Conservation (phyloP, 2,329 filamentous ascomycete genomes). For the Trichoderma simmonsii region DNA sequence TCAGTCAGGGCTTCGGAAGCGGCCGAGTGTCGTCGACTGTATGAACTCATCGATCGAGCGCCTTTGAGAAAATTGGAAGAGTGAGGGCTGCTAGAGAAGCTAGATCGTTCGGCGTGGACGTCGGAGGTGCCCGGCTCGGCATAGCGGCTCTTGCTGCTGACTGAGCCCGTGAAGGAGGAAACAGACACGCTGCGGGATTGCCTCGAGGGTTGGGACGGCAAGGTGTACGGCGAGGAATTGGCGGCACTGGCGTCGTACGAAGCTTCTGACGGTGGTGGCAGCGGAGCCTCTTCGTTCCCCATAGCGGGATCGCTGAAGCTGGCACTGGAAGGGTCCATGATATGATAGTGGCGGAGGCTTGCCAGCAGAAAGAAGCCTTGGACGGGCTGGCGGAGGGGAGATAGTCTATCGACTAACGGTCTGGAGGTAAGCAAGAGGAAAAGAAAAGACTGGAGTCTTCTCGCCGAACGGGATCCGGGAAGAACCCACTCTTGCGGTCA, state of each 20-base stretch:
- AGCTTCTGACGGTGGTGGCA: neutral
- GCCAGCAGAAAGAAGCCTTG: neutral
- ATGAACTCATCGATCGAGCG: slow-evolving; percentile 40
- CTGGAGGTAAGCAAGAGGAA: neutral
- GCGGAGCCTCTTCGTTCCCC: slow-evolving; percentile 2
- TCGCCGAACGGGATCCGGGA: neutral
- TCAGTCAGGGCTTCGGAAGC: slow-evolving; percentile 42
- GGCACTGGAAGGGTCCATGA: slow-evolving; percentile 15
- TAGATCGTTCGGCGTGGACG: slow-evolving; percentile 56
- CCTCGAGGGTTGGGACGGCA: slow-evolving; percentile 15
- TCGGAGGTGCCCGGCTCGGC: slow-evolving; percentile 59
- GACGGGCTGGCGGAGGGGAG: neutral
- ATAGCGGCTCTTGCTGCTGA: slow-evolving; percentile 48
- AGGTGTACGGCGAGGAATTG: slow-evolving; percentile 11
- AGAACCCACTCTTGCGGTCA: slow-evolving; percentile 2
- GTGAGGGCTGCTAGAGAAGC: slow-evolving; percentile 59
- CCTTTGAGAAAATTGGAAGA: slow-evolving; percentile 42
- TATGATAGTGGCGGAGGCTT: slow-evolving; percentile 3
- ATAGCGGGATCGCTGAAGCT: neutral
- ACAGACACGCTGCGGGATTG: slow-evolving; percentile 44
- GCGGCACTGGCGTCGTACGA: slow-evolving; percentile 13
- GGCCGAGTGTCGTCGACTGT: slow-evolving; percentile 43
- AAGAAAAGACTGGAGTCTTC: neutral
- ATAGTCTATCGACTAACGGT: slow-evolving; percentile 2
- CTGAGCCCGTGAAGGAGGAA: slow-evolving; percentile 36